Conservation (phyloP, 306 rosid genomes). For the Gillenia trifoliata region DNA sequence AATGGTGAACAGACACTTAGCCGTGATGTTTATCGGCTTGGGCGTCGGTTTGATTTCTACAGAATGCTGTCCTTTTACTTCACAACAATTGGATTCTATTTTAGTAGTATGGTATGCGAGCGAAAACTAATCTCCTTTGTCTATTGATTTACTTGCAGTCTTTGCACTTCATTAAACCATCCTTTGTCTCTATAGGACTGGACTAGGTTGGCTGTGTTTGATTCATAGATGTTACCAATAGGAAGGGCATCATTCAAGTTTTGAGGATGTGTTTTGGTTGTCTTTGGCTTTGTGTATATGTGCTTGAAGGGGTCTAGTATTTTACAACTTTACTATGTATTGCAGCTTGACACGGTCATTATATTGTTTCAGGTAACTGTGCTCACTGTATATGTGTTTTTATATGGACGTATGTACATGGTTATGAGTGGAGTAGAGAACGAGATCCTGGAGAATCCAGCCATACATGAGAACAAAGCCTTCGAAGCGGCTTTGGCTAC, state of each 20-base stretch:
- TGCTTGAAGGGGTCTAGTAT: not conserved
- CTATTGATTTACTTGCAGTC: not conserved
- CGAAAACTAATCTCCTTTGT: not conserved
- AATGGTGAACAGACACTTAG: slow-evolving; percentile 98
- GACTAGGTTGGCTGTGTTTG: not conserved
- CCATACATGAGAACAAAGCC: slow-evolving; percentile 58
- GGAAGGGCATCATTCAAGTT: not conserved
- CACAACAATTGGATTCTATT: slow-evolving; percentile 98
- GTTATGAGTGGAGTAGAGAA: slow-evolving; percentile 92
- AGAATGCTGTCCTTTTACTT: slow-evolving; percentile 97
- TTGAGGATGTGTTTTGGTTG: not conserved
- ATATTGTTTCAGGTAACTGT: slow-evolving; percentile 67
- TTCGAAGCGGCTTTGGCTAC: slow-evolving; percentile 92
- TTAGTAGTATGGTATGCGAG: slow-evolving; percentile 81
- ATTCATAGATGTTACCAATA: not conserved
- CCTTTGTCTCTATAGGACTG: not conserved
- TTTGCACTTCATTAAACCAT: too few species aligned
- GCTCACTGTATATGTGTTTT: slow-evolving; percentile 73
- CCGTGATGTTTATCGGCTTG: slow-evolving; percentile 97
- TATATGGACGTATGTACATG: slow-evolving; percentile 90
- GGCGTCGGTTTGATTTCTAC: slow-evolving; percentile 87
- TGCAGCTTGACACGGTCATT: slow-evolving; percentile 14
- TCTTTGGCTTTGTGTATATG: not conserved
- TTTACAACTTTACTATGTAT: not conserved
- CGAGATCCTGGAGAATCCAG: slow-evolving; percentile 57